These are phyloP conservation scores for Tillandsia leiboldiana DNA, from an alignment of 176 grass and related monocot species.

Conservation along the genomic window DNA sequence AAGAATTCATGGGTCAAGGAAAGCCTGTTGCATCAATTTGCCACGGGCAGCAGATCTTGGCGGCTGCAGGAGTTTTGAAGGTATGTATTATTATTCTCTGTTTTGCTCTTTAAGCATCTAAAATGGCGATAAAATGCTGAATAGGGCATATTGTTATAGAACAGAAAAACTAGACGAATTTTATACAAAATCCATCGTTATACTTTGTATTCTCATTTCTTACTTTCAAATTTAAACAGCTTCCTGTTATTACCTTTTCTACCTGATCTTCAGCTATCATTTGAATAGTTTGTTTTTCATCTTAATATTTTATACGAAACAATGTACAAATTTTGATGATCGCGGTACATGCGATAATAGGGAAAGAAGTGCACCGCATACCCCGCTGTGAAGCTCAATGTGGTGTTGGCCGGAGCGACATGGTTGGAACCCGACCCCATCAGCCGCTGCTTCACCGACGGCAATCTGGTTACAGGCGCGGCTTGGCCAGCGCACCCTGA, in stretches of 20 bases:
- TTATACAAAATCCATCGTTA: too few species aligned
- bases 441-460: slow-evolving; percentile 77
- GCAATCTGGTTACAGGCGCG: slow-evolving; percentile 75
- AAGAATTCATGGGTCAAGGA: slow-evolving; percentile 49
- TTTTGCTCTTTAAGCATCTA: neutral
- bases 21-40: slow-evolving; percentile 92
- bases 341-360: slow-evolving; percentile 13
- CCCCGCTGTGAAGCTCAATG: slow-evolving; percentile 83
- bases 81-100: slow-evolving; percentile 17
- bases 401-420: slow-evolving; percentile 64
- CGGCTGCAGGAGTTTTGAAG: slow-evolving; percentile 82
- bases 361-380: slow-evolving; percentile 90
- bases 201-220: too few species aligned
- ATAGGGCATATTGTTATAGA: too few species aligned
- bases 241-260: too few species aligned
- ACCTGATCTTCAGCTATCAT: too few species aligned
- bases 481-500: slow-evolving; percentile 91
- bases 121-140: too few species aligned
- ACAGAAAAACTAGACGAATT: too few species aligned
- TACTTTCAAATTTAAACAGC: too few species aligned
- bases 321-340: neutral
- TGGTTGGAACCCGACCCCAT: slow-evolving; percentile 88
- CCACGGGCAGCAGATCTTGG: slow-evolving; percentile 79
- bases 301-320: neutral
- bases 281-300: too few species aligned